Base-by-base conservation (phyloP, 139 green algal species). In the Auxenochlorella pyrenoidosa region DNA sequence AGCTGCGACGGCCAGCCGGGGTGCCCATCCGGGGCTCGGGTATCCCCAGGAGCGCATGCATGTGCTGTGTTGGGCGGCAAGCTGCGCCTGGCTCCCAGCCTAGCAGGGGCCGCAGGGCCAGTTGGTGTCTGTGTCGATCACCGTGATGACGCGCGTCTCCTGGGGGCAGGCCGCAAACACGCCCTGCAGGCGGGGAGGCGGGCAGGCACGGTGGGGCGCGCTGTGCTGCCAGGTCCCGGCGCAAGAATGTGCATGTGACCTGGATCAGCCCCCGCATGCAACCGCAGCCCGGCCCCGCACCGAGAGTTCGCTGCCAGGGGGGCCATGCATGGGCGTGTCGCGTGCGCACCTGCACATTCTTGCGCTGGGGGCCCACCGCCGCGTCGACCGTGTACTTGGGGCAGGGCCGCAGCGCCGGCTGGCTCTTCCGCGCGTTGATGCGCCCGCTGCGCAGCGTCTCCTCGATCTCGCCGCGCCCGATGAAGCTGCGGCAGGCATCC, bases 301-400 rank as follows among this genome's bases (percentile, higher is more conserved):
- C n/a, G n/a, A n/a, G n/a, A n/a, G n/a, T n/a, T n/a, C n/a, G n/a
- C n/a, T n/a, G n/a, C n/a, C n/a, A n/a, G n/a, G n/a, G n/a, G n/a
- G n/a, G 24, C 10, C 58, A 21, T 44, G 36, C 60, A 47, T 19
- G 65, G 28, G 15, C 63, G 38, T 38, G 13, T 26, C 77, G 41
- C 22, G 8, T 4, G 5, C 60, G 40, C 72, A 86, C 89, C 89
- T 92, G 83, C 66, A 91, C 75, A 21, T 84, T 88, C 78, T 89
- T 92, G 70, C 51, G 26, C 28, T 28, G 18, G 34, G 63, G 21
- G 3, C 81, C 70, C 41, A 89, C 73, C 26, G 51, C 41, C 12
- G 90, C 91, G 79, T 94, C 90, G 1, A 94, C 88, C 1, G 90
- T 84, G 79, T 90, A 91, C 54, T 94, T 94, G 10, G 91, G 89